Evolutionary conservation across 2,329 filamentous ascomycete genomes (phyloP), one percentile per base, ranked within the genome.

Genomic region (Pezicula radicicola): DNA sequence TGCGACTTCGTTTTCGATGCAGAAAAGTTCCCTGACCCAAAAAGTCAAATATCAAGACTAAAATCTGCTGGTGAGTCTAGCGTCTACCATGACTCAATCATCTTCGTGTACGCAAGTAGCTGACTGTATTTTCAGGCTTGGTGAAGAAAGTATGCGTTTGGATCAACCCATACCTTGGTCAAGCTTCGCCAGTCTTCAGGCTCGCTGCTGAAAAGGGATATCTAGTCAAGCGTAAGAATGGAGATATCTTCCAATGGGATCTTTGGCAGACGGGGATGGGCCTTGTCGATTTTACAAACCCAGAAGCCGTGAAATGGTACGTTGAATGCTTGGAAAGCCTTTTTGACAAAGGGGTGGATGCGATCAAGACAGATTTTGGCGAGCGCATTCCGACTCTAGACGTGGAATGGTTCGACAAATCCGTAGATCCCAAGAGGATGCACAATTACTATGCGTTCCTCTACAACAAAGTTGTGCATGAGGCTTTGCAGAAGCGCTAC

Each of bases 211-310:
- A 72, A 53, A 81, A 80, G 45, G 79, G 80, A 1, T 85, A 81
- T 55, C 71, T 85, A 25, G 75, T 85, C 52, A 81, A 80, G 69
- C 76, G 80, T 15, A 77, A 74, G 30, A 74, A 84, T 55, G 80
- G 78, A 4, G 76, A 80, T 48, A 71, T 85, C 18, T 85, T 79
- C 73, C 81, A 85, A 65, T 84, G 80, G 80, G 81, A 85, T 57
- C 68, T 82, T 13, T 85, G 82, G 82, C 81, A 85, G 60, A 79
- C 80, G 0, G 82, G 82, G 7, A 85, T 85, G 81, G 81, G 75
- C 1, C 69, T 85, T 1, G 72, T 85, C 1, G 82, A 85, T 57
- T 84, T 85, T 63, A 85, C 82, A 2, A 85, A 85, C 59, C 82
- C 81, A 0, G 75, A 72, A 9, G 82, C 82, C 2, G 72, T 73